These are phyloP conservation scores for Aspergillus piperis DNA, from an alignment of 2,329 filamentous ascomycete species.

Conservation along the genomic window DNA sequence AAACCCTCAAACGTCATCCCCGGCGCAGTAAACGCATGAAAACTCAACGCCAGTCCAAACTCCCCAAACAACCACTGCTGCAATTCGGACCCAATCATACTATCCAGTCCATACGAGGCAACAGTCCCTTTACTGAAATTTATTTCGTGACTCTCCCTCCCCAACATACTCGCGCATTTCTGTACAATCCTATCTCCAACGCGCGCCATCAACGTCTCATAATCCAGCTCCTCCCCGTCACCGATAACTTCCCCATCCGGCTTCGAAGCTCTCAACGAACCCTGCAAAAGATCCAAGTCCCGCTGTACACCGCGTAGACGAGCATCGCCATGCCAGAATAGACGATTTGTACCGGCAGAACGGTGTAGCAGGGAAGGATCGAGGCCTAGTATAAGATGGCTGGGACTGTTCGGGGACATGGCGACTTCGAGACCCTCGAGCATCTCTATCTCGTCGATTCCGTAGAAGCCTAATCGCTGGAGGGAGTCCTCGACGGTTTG, in stretches of 20 bases:
- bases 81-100: constrained; percentile 46
- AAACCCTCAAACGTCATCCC: constrained; percentile 1
- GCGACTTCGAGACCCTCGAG: constrained; percentile 27
- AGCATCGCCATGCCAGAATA: constrained; percentile 1
- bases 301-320: background rate
- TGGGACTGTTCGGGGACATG: constrained; percentile 9
- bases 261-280: background rate
- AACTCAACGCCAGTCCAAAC: constrained; percentile 39
- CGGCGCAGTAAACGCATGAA: constrained; percentile 15
- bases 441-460: constrained; percentile 36
- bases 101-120: constrained; percentile 42
- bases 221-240: background rate
- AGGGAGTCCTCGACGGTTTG: constrained; percentile 40
- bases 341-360: background rate
- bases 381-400: background rate
- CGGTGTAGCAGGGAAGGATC: background rate
- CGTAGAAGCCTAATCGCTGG: constrained; percentile 38
- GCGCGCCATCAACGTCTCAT: background rate
- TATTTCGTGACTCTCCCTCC: background rate
- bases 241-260: too few relatives aligned
- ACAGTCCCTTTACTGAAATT: constrained; percentile 16
- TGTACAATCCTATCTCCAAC: background rate
- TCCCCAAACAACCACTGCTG: constrained; percentile 38
- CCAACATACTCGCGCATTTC: constrained; percentile 1
- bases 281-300: background rate